phyloP scores from a whole-genome alignment of 2,329 filamentous ascomycete species.

The Fusarium tuaranense region DNA sequence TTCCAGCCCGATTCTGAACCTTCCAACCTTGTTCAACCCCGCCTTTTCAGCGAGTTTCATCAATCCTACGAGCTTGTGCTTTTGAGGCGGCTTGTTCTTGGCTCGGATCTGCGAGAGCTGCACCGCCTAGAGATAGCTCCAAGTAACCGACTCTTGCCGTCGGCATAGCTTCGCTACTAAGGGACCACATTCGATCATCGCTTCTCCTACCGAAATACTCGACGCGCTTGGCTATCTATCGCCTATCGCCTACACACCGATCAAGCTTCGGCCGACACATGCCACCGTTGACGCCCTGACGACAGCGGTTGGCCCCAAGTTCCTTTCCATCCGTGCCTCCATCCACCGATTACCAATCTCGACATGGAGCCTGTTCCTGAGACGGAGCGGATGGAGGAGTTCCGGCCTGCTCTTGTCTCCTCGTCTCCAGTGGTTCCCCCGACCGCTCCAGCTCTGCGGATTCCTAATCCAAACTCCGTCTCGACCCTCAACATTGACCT shows the following conservation, averaged over 20 bases:
- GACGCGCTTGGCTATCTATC: slow-evolving; percentile 17
- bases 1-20: slow-evolving; percentile 16
- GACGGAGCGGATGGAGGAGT: slow-evolving; percentile 76
- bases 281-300: slow-evolving; percentile 39
- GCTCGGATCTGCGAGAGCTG: slow-evolving; percentile 1
- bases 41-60: slow-evolving; percentile 24
- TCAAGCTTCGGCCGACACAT: slow-evolving; percentile 38
- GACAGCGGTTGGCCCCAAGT: slow-evolving; percentile 39
- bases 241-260: slow-evolving; percentile 21
- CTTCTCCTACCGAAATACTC: background rate
- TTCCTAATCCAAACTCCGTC: slow-evolving; percentile 55
- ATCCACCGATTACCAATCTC: slow-evolving; percentile 36
- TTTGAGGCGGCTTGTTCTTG: slow-evolving; percentile 22
- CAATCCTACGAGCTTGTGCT: slow-evolving; percentile 14
- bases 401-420: slow-evolving; percentile 68
- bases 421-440: slow-evolving; percentile 51
- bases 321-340: slow-evolving; percentile 35
- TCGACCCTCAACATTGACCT: slow-evolving; percentile 57
- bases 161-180: slow-evolving; percentile 24
- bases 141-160: slow-evolving; percentile 15
- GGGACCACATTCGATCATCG: background rate
- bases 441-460: slow-evolving; percentile 65
- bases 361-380: slow-evolving; percentile 76
- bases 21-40: slow-evolving; percentile 26
- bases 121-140: slow-evolving; percentile 12